A percentile compares a stretch with the other conserved stretches of the same genome.
phyloP scores from a whole-genome alignment of 495 filamentous ascomycete genomes.

The Aspergillus heteromorphus region DNA sequence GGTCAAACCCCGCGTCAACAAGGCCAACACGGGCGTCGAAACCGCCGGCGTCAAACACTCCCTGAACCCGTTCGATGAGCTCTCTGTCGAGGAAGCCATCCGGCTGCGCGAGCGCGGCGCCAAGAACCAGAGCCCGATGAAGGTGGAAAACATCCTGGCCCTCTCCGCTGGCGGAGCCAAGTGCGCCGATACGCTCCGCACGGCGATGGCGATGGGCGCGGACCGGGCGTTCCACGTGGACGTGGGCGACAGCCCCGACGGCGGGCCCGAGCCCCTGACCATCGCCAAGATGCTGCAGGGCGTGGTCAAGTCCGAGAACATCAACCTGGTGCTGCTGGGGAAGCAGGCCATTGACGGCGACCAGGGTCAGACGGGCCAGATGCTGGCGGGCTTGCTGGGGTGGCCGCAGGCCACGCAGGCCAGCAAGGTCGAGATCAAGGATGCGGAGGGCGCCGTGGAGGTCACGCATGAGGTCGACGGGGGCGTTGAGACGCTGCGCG shows the following conservation, averaged over 20 bases:
- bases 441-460: constrained; percentile 50
- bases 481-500: constrained; percentile 81
- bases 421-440: constrained; percentile 67
- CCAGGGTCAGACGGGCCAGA: constrained; percentile 92
- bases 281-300: constrained; percentile 83
- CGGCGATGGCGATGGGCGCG: constrained; percentile 97
- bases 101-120: constrained; percentile 75
- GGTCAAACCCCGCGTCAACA: constrained; percentile 98
- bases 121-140: constrained; percentile 30
- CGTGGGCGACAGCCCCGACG: constrained; percentile 44
- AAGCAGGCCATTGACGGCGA: constrained; percentile 99
- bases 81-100: constrained; percentile 92
- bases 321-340: constrained; percentile 87
- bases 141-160: constrained; percentile 84
- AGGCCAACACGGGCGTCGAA: constrained; percentile 87
- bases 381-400: constrained; percentile 86
- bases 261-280: constrained; percentile 76
- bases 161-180: constrained; percentile 85
- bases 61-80: constrained; percentile 99
- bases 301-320: constrained; percentile 73
- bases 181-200: constrained; percentile 79
- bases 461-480: constrained; percentile 93
- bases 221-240: constrained; percentile 86
- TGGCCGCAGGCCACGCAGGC: constrained; percentile 97
- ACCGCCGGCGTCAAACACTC: constrained; percentile 89